These are phyloP conservation scores for Astrocystis sublimbata DNA, from an alignment of 495 filamentous ascomycete species.

Conservation along the genomic window DNA sequence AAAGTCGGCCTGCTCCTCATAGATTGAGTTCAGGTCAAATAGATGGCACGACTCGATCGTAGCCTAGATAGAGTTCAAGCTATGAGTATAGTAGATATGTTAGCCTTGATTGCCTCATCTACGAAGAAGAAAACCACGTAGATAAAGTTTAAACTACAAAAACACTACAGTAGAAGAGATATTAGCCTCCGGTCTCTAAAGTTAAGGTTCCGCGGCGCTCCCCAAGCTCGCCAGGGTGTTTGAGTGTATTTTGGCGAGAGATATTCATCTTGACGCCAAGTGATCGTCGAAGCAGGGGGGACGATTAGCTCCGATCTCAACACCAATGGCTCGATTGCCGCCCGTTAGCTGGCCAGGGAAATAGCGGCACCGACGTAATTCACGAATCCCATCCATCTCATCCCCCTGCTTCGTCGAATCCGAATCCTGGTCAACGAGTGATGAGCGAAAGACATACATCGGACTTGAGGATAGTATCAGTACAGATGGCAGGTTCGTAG, in stretches of 20 bases:
- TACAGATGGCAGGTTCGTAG: neutral
- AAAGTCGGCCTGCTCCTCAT: too few relatives aligned
- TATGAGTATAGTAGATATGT: neutral
- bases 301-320: constrained; percentile 10
- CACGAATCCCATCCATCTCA: neutral
- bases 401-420: too few relatives aligned
- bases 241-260: too few relatives aligned
- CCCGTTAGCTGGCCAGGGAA: neutral
- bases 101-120: neutral
- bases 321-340: constrained; percentile 16
- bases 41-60: neutral
- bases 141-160: too few relatives aligned
- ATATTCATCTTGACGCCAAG: neutral
- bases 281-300: constrained; percentile 10
- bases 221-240: too few relatives aligned
- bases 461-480: neutral
- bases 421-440: neutral
- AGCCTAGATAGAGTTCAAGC: neutral
- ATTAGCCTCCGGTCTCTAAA: too few relatives aligned
- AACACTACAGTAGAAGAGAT: too few relatives aligned
- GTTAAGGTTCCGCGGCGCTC: too few relatives aligned
- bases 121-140: too few relatives aligned
- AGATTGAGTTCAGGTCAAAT: too few relatives aligned
- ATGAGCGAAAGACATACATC: neutral
- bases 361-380: neutral